phyloP scores from a whole-genome alignment of 345 rosid genomes.

The Durio zibethinus region DNA sequence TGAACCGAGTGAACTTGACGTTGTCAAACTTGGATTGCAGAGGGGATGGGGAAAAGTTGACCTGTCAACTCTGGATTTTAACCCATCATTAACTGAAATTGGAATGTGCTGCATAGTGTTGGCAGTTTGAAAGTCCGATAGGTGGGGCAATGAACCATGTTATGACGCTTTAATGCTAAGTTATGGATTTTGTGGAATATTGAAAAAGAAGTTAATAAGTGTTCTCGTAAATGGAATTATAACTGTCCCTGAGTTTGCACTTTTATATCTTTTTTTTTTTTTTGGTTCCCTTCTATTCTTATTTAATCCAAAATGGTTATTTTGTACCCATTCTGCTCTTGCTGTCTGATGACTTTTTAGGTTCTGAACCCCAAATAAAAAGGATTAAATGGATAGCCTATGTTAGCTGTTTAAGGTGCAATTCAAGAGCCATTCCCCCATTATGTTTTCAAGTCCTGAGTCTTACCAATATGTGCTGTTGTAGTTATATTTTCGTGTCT shows the following conservation, averaged over 20 bases:
- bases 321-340: not conserved
- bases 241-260: not conserved
- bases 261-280: not conserved
- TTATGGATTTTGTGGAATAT: not conserved
- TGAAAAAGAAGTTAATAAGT: not conserved
- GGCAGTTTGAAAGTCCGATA: not conserved
- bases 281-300: not conserved
- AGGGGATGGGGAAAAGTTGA: not conserved
- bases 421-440: not conserved
- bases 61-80: not conserved
- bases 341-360: not conserved
- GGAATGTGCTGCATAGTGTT: not conserved
- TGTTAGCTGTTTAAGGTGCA: not conserved
- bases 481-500: not conserved
- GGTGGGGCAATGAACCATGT: not conserved
- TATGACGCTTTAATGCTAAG: too few relatives aligned
- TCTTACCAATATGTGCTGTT: not conserved
- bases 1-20: not conserved
- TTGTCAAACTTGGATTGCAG: not conserved
- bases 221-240: not conserved
- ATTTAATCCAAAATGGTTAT: not conserved
- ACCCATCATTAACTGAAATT: not conserved
- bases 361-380: not conserved
- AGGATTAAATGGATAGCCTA: not conserved
- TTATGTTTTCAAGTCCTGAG: not conserved